Conservation (phyloP, 1,284 basidiomycete species). For the Farysia itapuensis region DNA sequence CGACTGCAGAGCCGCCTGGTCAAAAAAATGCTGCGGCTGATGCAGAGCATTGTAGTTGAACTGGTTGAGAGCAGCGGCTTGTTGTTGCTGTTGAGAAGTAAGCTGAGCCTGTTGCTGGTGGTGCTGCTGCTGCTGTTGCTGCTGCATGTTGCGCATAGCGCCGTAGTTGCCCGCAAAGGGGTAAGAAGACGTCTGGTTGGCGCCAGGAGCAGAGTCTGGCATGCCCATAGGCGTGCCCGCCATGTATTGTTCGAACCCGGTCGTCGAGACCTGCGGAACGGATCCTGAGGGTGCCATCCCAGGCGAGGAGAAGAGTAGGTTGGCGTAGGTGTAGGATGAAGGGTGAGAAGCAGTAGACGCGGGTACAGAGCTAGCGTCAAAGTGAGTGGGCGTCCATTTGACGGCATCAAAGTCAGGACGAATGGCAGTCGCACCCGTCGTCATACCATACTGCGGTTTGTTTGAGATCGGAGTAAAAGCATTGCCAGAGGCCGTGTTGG, state of each 20-base stretch:
- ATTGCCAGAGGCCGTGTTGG: slow-evolving; percentile 14
- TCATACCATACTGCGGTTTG: slow-evolving; percentile 8
- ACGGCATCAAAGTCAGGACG: slow-evolving; percentile 8
- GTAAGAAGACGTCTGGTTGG: neutral
- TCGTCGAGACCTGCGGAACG: slow-evolving; percentile 1
- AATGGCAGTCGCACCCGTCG: slow-evolving; percentile 2
- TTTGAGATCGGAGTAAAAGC: slow-evolving; percentile 22
- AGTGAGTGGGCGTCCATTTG: slow-evolving; percentile 14
- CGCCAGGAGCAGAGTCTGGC: neutral
- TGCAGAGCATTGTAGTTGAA: slow-evolving; percentile 9
- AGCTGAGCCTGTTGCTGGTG: slow-evolving; percentile 9
- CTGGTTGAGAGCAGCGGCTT: slow-evolving; percentile 4
- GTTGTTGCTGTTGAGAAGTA: slow-evolving; percentile 10
- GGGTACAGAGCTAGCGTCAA: slow-evolving; percentile 2
- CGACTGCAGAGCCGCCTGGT: slow-evolving; percentile 36
- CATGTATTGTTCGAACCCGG: slow-evolving; percentile 6
- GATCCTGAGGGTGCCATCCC: slow-evolving; percentile 7
- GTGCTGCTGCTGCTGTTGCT: slow-evolving; percentile 5
- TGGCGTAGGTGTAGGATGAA: slow-evolving; percentile 16
- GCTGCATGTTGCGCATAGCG: slow-evolving; percentile 22
- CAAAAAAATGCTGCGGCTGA: slow-evolving; percentile 35
- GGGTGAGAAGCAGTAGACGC: neutral
- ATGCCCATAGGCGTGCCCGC: slow-evolving; percentile 1
- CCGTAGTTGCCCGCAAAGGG: slow-evolving; percentile 7
- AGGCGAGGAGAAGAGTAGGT: slow-evolving; percentile 14